Evolutionary conservation across 164 flowering plant genomes (phyloP).

Genomic region (Macadamia integrifolia): DNA sequence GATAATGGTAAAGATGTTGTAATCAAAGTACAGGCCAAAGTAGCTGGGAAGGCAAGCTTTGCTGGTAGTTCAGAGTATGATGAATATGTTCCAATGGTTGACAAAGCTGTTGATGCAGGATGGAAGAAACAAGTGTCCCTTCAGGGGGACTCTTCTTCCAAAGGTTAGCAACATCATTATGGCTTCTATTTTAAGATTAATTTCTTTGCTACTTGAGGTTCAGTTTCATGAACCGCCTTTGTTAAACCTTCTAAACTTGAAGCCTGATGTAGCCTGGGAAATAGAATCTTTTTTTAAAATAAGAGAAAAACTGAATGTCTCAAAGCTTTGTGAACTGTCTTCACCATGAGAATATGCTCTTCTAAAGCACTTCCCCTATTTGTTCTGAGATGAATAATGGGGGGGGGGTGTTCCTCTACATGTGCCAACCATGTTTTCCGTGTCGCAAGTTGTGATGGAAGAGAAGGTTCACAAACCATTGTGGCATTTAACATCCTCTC

Average conservation of each 20-base stretch:
- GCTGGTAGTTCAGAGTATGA: conserved; percentile 53
- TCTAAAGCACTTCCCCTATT: too few relatives aligned
- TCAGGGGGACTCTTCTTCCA: conserved; percentile 33
- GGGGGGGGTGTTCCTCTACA: too few relatives aligned
- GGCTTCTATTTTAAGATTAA: background rate
- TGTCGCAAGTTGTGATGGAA: too few relatives aligned
- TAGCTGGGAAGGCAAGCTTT: conserved; percentile 42
- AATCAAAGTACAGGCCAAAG: conserved; percentile 44
- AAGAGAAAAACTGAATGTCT: background rate
- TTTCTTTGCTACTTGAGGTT: conserved; percentile 3
- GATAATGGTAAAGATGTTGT: background rate
- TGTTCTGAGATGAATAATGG: too few relatives aligned
- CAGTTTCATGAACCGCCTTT: background rate
- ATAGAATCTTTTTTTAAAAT: background rate
- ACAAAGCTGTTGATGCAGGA: conserved; percentile 79
- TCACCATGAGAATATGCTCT: too few relatives aligned
- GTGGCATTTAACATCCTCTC: too few relatives aligned
- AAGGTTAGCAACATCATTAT: conserved; percentile 39
- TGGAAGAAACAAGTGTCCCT: conserved; percentile 58
- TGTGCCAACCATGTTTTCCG: too few relatives aligned
- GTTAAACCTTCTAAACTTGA: background rate
- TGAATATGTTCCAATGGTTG: conserved; percentile 89
- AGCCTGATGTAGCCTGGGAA: too few relatives aligned
- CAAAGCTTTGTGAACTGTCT: too few relatives aligned
- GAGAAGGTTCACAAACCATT: too few relatives aligned